Evolutionary conservation across 129 eudicot genomes (phyloP).

Genomic region (Erigeron canadensis): DNA sequence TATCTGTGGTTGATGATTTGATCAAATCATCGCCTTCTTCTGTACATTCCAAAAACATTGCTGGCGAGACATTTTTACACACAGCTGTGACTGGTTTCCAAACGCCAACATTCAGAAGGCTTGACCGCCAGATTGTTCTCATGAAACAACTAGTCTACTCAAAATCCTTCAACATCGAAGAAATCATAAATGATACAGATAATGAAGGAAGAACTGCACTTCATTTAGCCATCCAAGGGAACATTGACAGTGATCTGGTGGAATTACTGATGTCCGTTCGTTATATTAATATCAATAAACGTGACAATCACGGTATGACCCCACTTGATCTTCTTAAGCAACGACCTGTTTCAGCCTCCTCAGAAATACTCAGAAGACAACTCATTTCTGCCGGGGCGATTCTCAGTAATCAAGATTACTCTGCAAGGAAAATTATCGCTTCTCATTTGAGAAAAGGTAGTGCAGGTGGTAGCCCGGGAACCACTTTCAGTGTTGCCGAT

Average conservation of each 20-base stretch:
- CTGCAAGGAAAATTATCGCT: slow-evolving; percentile 60
- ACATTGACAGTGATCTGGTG: slow-evolving; percentile 68
- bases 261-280: slow-evolving; percentile 63
- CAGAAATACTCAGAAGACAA: slow-evolving; percentile 61
- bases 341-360: slow-evolving; percentile 69
- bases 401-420: slow-evolving; percentile 52
- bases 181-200: slow-evolving; percentile 54
- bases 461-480: slow-evolving; percentile 76
- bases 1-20: slow-evolving; percentile 62
- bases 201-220: slow-evolving; percentile 81
- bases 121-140: slow-evolving; percentile 78
- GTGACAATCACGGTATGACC: slow-evolving; percentile 58
- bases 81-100: slow-evolving; percentile 73
- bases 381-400: slow-evolving; percentile 84
- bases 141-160: slow-evolving; percentile 61
- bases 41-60: slow-evolving; percentile 48
- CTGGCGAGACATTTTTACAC: slow-evolving; percentile 83
- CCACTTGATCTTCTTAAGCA: slow-evolving; percentile 74
- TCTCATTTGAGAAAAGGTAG: slow-evolving; percentile 71
- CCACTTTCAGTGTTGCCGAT: slow-evolving; percentile 63
- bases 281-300: slow-evolving; percentile 58
- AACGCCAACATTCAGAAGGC: slow-evolving; percentile 68
- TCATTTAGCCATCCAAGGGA: slow-evolving; percentile 73
- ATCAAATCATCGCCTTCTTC: slow-evolving; percentile 59
- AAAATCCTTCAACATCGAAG: slow-evolving; percentile 46